Evolutionary conservation across 371 early-diverging fungal species (phyloP), one percentile per base, ranked within the genome.

Genomic region (Lichtheimia hyalospora): DNA sequence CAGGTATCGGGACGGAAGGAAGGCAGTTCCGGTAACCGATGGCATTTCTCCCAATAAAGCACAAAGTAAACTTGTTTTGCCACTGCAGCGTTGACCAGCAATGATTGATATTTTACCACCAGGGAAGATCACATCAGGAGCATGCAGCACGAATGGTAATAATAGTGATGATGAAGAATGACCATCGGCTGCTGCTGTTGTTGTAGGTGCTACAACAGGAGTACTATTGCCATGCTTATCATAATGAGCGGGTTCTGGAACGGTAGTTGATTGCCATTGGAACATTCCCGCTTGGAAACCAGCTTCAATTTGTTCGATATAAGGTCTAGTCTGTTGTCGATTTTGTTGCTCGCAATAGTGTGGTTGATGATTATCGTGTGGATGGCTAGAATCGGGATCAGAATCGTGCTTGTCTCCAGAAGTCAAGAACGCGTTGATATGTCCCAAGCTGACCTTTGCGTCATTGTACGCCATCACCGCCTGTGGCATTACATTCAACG

Each of bases 21-120:
- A 64, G 1, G 70, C 62, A 0, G 68, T 62, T 5, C 87, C 89
- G 6, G 64, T 55, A 23, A 78, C 50, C 3, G 74, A 58, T 23
- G 74, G 63, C 85, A 84, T 81, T 48, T 85, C 85, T 3, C 91
- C 91, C 4, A 92, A 62, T 34, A 93, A 66, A 18, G 89, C 90
- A 60, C 77, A 61, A 18, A 93, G 57, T 12, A 92, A 50, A n/a
- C 84, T 82, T 5, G 85, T 75, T 63, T 91, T 92, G 10, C 90
- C 92, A 40, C 78, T 69, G 18, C 84, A 75, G 16, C 88, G 77
- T 7, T 84, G 69, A 14, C 92, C 89, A 25, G 83, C 76, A 27
- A 91, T 64, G 21, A 90, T 69, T 14, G 83, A 78, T 15, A 92
- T 68, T 51, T 75, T 67, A 14, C 79, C 80, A 0, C 70, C 54